Conservation (phyloP, 257 asterid species). For the Verbena officinalis region DNA sequence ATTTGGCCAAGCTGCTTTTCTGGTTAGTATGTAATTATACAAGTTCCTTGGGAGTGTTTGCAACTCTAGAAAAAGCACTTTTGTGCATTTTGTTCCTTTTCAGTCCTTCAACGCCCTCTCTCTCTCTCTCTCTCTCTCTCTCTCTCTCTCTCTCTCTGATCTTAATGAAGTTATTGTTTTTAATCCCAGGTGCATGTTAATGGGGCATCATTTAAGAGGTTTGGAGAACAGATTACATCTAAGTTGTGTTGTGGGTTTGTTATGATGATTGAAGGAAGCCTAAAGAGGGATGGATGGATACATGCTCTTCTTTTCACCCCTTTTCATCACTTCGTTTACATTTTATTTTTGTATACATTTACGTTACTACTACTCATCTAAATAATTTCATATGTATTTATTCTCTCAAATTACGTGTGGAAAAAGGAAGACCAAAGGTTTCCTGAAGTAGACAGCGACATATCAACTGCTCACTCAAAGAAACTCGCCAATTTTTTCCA, state of each 20-base stretch:
- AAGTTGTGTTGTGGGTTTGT: slow-evolving; percentile 89
- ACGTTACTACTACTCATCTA: slow-evolving; percentile 1
- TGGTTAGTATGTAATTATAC: slow-evolving; percentile 52
- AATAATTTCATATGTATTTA: slow-evolving; percentile 15
- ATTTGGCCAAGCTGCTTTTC: slow-evolving; percentile 94
- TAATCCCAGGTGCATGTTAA: slow-evolving; percentile 86
- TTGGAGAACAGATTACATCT: slow-evolving; percentile 95
- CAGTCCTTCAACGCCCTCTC: too few relatives aligned
- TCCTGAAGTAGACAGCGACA: background rate
- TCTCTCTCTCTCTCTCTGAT: background rate
- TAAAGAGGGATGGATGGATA: slow-evolving; percentile 47
- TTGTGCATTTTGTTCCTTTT: background rate
- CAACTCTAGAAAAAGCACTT: background rate
- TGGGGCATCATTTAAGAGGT: slow-evolving; percentile 96
- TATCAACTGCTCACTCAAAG: background rate
- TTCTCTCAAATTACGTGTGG: background rate
- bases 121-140: background rate
- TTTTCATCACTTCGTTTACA: slow-evolving; percentile 26
- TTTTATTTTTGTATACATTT: slow-evolving; percentile 20
- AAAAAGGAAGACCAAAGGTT: background rate
- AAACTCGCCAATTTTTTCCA: background rate
- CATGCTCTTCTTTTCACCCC: slow-evolving; percentile 48
- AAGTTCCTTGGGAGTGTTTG: slow-evolving; percentile 4
- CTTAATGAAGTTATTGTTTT: slow-evolving; percentile 19
- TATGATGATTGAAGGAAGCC: slow-evolving; percentile 50